Conservation (phyloP, 805 yeast genomes). For the Kuraishia capsulata region DNA sequence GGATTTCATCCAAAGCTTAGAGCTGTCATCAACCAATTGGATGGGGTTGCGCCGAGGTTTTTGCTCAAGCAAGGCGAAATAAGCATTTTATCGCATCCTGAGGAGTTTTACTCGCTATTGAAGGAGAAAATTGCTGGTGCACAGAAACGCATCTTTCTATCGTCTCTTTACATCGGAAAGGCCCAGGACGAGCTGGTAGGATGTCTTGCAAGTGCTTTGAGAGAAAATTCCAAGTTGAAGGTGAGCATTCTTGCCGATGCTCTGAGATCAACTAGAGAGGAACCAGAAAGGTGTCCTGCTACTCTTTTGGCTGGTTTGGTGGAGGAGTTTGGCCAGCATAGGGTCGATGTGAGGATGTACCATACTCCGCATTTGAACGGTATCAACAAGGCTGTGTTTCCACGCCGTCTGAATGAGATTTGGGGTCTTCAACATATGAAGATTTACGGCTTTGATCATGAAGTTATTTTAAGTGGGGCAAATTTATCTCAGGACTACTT, state of each 20-base stretch:
- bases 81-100: constrained; percentile 56
- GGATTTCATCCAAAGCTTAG: constrained; percentile 17
- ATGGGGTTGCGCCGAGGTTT: constrained; percentile 61
- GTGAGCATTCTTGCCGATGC: constrained; percentile 80
- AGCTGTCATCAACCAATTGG: constrained; percentile 36
- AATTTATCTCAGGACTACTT: constrained; percentile 88
- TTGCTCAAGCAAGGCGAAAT: constrained; percentile 46
- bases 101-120: constrained; percentile 58
- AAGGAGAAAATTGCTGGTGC: constrained; percentile 58
- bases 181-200: constrained; percentile 67
- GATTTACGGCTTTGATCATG: constrained; percentile 89
- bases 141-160: constrained; percentile 59
- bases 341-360: constrained; percentile 77
- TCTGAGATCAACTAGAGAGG: constrained; percentile 86
- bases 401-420: constrained; percentile 78
- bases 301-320: constrained; percentile 60
- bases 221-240: constrained; percentile 46
- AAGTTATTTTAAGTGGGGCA: constrained; percentile 83
- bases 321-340: constrained; percentile 46
- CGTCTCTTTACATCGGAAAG: constrained; percentile 83
- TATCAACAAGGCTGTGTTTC: constrained; percentile 52
- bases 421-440: constrained; percentile 96
- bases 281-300: constrained; percentile 74
- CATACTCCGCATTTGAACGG: constrained; percentile 84
- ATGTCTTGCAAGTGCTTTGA: constrained; percentile 52